Evolutionary conservation across 176 grass and related monocot species (phyloP).

Genomic region (Musa itinerans): DNA sequence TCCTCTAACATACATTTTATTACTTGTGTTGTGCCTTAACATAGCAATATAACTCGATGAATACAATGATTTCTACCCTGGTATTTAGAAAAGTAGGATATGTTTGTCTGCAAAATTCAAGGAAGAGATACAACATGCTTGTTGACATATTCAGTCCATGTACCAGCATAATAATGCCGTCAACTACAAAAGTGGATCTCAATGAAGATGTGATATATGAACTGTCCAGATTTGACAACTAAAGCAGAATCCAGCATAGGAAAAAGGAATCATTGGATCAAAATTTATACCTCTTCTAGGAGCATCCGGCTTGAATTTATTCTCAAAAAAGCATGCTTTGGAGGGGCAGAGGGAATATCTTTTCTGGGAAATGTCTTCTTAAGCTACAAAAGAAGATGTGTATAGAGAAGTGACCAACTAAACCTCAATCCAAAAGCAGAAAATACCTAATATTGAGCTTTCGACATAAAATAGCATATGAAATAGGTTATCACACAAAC

Average conservation of each 20-base stretch:
- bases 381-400: conserved; percentile 44
- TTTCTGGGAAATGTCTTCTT: conserved; percentile 73
- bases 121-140: too few relatives aligned
- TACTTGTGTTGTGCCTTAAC: too few relatives aligned
- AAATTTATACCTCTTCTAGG: conserved; percentile 74
- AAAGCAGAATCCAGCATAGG: neutral
- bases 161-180: neutral
- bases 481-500: neutral
- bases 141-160: too few relatives aligned
- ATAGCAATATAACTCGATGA: too few relatives aligned
- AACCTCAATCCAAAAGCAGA: neutral
- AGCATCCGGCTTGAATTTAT: conserved; percentile 88
- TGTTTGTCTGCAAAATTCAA: too few relatives aligned
- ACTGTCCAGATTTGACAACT: neutral
- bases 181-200: neutral
- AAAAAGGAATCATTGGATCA: neutral
- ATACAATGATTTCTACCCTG: too few relatives aligned
- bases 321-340: conserved; percentile 79
- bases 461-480: neutral
- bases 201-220: neutral
- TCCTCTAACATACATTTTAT: too few relatives aligned
- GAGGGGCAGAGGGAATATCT: conserved; percentile 57
- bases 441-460: neutral
- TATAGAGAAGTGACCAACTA: neutral
- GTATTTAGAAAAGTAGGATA: too few relatives aligned